Conservation (phyloP, 2,329 filamentous ascomycete species). For the Furcasterigmium sp. region DNA sequence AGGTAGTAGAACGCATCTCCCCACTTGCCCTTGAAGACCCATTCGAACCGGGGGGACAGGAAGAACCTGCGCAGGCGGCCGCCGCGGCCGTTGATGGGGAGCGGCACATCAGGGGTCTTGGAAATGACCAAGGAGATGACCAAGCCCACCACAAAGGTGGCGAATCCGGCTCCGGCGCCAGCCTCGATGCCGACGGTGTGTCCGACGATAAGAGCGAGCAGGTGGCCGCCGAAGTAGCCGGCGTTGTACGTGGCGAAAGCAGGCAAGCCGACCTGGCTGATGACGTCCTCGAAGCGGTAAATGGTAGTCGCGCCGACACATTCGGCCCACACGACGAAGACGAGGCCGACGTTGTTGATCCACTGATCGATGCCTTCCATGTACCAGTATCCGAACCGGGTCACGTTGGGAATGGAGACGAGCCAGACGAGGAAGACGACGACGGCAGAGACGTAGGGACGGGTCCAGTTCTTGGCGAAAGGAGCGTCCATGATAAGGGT, state of each 20-base stretch:
- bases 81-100: not conserved
- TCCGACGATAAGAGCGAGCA: slow-evolving; percentile 40
- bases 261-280: slow-evolving; percentile 33
- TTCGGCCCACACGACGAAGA: slow-evolving; percentile 46
- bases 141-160: slow-evolving; percentile 35
- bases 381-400: slow-evolving; percentile 46
- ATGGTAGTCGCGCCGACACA: slow-evolving; percentile 43
- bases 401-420: slow-evolving; percentile 47
- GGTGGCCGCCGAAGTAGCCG: slow-evolving; percentile 41
- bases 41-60: not conserved
- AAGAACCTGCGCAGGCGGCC: not conserved
- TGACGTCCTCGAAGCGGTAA: slow-evolving; percentile 40
- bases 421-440: slow-evolving; percentile 40
- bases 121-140: slow-evolving; percentile 28
- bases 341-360: slow-evolving; percentile 45
- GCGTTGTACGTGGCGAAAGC: slow-evolving; percentile 36
- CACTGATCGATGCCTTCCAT: slow-evolving; percentile 47
- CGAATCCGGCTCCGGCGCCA: slow-evolving; percentile 43
- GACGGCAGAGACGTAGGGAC: slow-evolving; percentile 34
- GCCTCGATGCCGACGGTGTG: slow-evolving; percentile 33
- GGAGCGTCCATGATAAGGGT: slow-evolving; percentile 43
- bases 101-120: slow-evolving; percentile 24
- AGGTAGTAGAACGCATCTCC: slow-evolving; percentile 5
- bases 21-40: not conserved
- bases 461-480: slow-evolving; percentile 29